Conservation (phyloP, 78 protist genomes). For the Reticulomyxa filosa region DNA sequence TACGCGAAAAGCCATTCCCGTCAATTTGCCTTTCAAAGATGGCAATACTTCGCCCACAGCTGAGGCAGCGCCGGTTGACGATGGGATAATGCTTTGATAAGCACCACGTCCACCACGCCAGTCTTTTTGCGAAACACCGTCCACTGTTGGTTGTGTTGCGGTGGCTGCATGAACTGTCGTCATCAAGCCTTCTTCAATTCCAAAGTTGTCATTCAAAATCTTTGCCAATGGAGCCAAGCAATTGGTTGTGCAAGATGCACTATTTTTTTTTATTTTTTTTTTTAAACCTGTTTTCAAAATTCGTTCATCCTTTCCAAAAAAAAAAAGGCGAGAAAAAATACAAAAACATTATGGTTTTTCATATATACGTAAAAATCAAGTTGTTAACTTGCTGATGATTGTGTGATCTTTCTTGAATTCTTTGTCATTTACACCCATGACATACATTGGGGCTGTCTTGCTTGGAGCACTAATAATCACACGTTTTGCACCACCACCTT, state of each 20-base stretch:
- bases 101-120: constrained; percentile 95
- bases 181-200: constrained; percentile 88
- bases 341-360: too few relatives aligned
- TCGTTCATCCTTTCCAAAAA: too few relatives aligned
- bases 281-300: too few relatives aligned
- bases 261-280: too few relatives aligned
- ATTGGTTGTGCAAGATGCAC: constrained; percentile 99
- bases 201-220: constrained; percentile 77
- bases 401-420: neutral
- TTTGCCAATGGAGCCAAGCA: constrained; percentile 96
- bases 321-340: too few relatives aligned
- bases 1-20: constrained; percentile 99
- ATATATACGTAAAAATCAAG: too few relatives aligned
- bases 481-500: constrained; percentile 64
- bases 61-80: constrained; percentile 95
- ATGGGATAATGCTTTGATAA: constrained; percentile 87
- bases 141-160: constrained; percentile 94
- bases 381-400: neutral
- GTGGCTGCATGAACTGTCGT: constrained; percentile 97
- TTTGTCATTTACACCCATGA: constrained; percentile 81
- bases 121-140: constrained; percentile 70
- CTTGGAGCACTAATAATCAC: constrained; percentile 98
- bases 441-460: constrained; percentile 69
- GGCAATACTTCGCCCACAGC: constrained; percentile 79
- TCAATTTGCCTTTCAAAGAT: constrained; percentile 77